Percentiles rank a stretch among this genome's conserved stretches.
Conservation (phyloP, 75 land plant species). For the Isoetes taiwanensis region DNA sequence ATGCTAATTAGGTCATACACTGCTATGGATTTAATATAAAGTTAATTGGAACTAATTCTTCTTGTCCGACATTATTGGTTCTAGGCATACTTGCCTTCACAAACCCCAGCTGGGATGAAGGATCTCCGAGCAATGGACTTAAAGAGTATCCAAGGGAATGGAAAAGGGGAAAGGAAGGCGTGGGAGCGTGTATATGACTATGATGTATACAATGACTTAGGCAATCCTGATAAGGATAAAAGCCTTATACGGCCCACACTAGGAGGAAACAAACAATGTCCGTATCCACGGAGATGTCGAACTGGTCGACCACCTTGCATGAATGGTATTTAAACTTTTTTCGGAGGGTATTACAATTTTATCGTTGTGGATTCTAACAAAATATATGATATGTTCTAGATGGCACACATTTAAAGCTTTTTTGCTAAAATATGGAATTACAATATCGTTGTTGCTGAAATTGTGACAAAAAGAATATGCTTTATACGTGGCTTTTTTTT, state of each 20-base stretch:
- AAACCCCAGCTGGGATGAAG: conserved; percentile 66
- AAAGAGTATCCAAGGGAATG: conserved; percentile 11
- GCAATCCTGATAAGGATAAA: conserved; percentile 37
- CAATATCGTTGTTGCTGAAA: no score
- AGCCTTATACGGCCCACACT: conserved; percentile 44
- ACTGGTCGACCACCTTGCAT: conserved; percentile 58
- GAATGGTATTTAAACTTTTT: conserved; percentile 25
- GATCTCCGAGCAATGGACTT: conserved; percentile 49
- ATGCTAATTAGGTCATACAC: no score
- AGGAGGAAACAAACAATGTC: conserved; percentile 52
- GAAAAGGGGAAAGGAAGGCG: conserved; percentile 11
- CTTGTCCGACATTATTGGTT: no score
- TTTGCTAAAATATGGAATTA: no score
- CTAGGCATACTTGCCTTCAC: conserved; percentile 54
- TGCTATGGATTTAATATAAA: no score
- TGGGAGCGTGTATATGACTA: conserved; percentile 19
- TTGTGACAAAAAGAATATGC: no score
- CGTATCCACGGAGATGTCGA: conserved; percentile 72
- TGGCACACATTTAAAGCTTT: no score
- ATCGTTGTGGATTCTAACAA: no score
- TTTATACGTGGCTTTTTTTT: no score
- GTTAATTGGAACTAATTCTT: no score
- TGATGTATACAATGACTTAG: conserved; percentile 18
- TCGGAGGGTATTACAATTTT: no score
- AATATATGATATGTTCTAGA: no score